Conservation (phyloP, 2,329 filamentous ascomycete species). For the Neofusicoccum ribis region DNA sequence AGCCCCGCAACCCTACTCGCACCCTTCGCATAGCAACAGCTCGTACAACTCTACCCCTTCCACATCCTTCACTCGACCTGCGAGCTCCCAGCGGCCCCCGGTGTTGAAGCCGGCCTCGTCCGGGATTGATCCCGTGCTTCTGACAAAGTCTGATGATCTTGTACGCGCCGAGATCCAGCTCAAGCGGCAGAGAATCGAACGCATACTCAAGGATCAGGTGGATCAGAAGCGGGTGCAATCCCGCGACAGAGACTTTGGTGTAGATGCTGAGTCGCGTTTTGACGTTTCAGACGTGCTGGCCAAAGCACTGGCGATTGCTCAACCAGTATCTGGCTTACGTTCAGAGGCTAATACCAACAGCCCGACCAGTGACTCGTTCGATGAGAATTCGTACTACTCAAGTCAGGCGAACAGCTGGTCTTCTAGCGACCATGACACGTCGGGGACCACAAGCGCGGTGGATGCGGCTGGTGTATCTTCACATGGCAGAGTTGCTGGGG, state of each 20-base stretch:
- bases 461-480: slow-evolving; percentile 20
- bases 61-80: slow-evolving; percentile 13
- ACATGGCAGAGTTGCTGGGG: slow-evolving; percentile 2
- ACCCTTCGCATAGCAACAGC: slow-evolving; percentile 5
- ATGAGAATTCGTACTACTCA: slow-evolving; percentile 95
- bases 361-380: slow-evolving; percentile 77
- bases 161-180: slow-evolving; percentile 79
- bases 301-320: slow-evolving; percentile 71
- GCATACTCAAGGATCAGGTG: slow-evolving; percentile 72
- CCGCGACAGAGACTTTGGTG: slow-evolving; percentile 51
- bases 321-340: slow-evolving; percentile 62
- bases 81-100: slow-evolving; percentile 5
- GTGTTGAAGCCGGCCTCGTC: slow-evolving; percentile 52
- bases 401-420: slow-evolving; percentile 81
- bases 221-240: slow-evolving; percentile 59
- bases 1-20: slow-evolving; percentile 1
- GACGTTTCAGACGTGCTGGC: slow-evolving; percentile 45
- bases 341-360: slow-evolving; percentile 58
- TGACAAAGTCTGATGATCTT: slow-evolving; percentile 83
- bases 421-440: slow-evolving; percentile 46
- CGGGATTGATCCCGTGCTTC: slow-evolving; percentile 77
- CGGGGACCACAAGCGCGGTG: slow-evolving; percentile 31
- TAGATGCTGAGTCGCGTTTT: slow-evolving; percentile 47
- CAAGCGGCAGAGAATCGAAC: slow-evolving; percentile 80
- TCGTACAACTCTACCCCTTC: slow-evolving; percentile 26